Conservation (phyloP, 129 eudicot genomes). For the Ambrosia artemisiifolia region DNA sequence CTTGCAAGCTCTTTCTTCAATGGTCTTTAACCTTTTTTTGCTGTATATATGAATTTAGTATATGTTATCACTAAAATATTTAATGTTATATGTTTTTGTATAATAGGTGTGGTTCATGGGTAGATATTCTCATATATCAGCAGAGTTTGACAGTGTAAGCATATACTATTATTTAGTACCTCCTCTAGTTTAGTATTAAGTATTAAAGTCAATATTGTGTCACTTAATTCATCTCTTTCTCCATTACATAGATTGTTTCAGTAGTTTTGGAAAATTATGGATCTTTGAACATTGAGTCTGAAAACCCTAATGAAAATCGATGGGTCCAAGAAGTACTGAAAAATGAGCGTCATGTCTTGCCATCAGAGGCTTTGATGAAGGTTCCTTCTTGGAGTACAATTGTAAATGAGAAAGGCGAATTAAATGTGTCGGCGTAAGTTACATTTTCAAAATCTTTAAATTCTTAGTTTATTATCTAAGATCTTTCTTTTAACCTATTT, state of each 20-base stretch:
- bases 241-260: conserved; percentile 61
- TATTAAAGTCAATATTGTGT: not conserved
- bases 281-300: conserved; percentile 42
- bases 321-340: conserved; percentile 69
- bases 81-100: conserved; percentile 2
- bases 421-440: conserved; percentile 62
- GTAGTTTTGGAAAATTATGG: conserved; percentile 84
- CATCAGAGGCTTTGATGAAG: conserved; percentile 37
- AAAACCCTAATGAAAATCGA: conserved; percentile 37
- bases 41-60: not conserved
- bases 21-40: conserved; percentile 45
- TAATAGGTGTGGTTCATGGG: conserved; percentile 96
- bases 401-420: conserved; percentile 82
- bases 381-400: conserved; percentile 78
- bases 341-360: conserved; percentile 44
- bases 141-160: conserved; percentile 94
- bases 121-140: conserved; percentile 68
- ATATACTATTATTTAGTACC: not conserved
- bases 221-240: conserved; percentile 6
- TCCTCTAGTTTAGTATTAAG: not conserved
- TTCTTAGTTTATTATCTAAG: not conserved
- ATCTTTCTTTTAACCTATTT: no score
- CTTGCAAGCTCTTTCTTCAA: conserved; percentile 85
- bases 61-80: not conserved
- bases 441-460: not conserved